A percentile compares a stretch with the other conserved stretches of the same genome.
These are phyloP conservation scores for Pezicula rhizophila DNA, from an alignment of 2,329 filamentous ascomycete species.

Conservation along the genomic window DNA sequence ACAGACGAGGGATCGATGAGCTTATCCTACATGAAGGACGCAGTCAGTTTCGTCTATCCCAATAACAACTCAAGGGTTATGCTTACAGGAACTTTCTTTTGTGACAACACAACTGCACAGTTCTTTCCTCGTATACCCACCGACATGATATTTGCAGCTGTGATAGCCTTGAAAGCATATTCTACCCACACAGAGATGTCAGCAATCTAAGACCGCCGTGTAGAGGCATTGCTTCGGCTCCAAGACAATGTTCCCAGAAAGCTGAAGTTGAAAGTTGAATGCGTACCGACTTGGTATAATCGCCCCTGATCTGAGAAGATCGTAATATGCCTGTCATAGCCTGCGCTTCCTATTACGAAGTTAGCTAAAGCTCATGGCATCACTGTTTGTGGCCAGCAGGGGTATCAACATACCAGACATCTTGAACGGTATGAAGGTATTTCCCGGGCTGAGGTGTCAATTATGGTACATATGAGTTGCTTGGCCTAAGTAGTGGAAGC, in stretches of 20 bases:
- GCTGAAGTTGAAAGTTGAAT: slow-evolving; percentile 1
- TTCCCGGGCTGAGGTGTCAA: neutral
- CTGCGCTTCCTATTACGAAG: slow-evolving; percentile 61
- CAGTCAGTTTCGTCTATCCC: slow-evolving; percentile 14
- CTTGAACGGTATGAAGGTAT: slow-evolving; percentile 13
- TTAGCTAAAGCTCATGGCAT: slow-evolving; percentile 18
- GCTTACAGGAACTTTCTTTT: slow-evolving; percentile 98
- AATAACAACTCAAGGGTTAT: slow-evolving; percentile 5
- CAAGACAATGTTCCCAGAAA: slow-evolving; percentile 1
- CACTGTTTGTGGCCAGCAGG: neutral
- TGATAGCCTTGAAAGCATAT: slow-evolving; percentile 99
- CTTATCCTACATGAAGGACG: slow-evolving; percentile 67
- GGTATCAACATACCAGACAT: slow-evolving; percentile 32
- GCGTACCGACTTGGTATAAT: slow-evolving; percentile 98
- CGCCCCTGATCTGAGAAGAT: slow-evolving; percentile 99
- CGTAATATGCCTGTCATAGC: slow-evolving; percentile 98
- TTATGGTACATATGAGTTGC: neutral
- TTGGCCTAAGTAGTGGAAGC: neutral
- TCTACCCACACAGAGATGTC: slow-evolving; percentile 50
- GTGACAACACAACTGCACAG: slow-evolving; percentile 93
- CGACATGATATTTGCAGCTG: slow-evolving; percentile 97
- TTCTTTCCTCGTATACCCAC: slow-evolving; percentile 93
- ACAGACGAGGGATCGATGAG: slow-evolving; percentile 96
- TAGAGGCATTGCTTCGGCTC: too few relatives aligned
- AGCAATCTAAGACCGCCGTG: slow-evolving; percentile 13